Evolutionary conservation across 176 grass and related monocot species (phyloP).

Genomic region (Typha latifolia): DNA sequence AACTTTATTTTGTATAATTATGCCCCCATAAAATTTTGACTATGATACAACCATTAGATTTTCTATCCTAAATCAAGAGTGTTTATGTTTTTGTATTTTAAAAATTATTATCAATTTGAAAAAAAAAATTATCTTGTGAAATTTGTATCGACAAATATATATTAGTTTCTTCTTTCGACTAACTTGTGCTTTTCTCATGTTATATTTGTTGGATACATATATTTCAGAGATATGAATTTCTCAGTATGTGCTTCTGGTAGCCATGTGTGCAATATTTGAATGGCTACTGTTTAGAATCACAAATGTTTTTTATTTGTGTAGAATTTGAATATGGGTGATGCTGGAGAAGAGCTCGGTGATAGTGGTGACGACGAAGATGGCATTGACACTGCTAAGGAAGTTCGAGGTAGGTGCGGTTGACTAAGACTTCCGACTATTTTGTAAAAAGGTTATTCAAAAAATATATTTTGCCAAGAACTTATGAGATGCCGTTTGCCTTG

Average conservation of each 20-base stretch:
- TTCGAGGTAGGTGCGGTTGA: conserved; percentile 9
- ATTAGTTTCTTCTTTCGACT: not conserved
- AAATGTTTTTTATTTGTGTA: conserved; percentile 34
- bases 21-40: too few relatives aligned
- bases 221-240: conserved; percentile 83
- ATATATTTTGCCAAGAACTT: too few relatives aligned
- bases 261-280: not conserved
- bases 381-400: conserved; percentile 35
- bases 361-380: conserved; percentile 6
- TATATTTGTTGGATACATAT: conserved; percentile 14
- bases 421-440: too few relatives aligned
- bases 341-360: conserved; percentile 44
- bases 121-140: too few relatives aligned
- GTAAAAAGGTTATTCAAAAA: too few relatives aligned
- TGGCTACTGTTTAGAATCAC: not conserved
- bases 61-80: too few relatives aligned
- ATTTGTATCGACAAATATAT: too few relatives aligned
- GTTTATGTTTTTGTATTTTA: too few relatives aligned
- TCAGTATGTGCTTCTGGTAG: conserved; percentile 35
- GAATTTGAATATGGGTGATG: conserved; percentile 67
- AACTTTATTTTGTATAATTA: too few relatives aligned
- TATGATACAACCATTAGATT: too few relatives aligned
- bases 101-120: too few relatives aligned
- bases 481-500: too few relatives aligned
- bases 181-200: not conserved